Base-by-base conservation (phyloP, 1,284 basidiomycete species). In the Cryptococcus sp. region DNA sequence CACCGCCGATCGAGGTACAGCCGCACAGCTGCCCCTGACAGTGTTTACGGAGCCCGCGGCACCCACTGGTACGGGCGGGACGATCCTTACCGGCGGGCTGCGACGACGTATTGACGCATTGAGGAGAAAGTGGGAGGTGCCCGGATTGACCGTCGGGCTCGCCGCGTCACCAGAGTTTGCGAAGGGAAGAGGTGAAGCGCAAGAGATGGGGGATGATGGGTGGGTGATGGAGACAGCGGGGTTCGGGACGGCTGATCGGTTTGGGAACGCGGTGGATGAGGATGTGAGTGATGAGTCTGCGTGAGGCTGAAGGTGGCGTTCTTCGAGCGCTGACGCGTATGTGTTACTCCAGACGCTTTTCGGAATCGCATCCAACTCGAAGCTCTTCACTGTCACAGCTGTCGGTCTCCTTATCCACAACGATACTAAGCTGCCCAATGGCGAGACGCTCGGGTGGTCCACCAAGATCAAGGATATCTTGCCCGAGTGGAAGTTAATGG, bases 331-430 rank as follows among this genome's bases (percentile, higher is more conserved):
- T 50, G 39, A 51, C 20, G 8, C 28, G 28, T n/a, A 33, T 33
- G 28, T 33, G 9, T 33, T 24, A 24, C 8, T 4, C 12, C 52
- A 81, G 80, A 74, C 79, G 0, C 61, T 78, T 23, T 80, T 80
- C 59, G 66, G 62, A 2, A 75, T 82, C 42, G 80, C 72, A 1
- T 81, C 80, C 15, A 80, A 78, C 62, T 79, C 80, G 1, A 82
- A 82, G 57, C 74, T 80, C 0, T 81, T 82, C 63, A 71, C 78
- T 0, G 68, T 73, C 0, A 61, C 76, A 2, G 66, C 79, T 0
- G 40, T 80, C 3, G 80, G 79, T 0, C 64, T 80, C 12, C 63
- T 79, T n/a, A 70, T 80, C 11, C 65, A 75, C 33, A 79, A 81
- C 54, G 60, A 69, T 4, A 78, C 79, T 0, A 55, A 66, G 5